Evolutionary conservation across 305 asterid species (phyloP), one percentile per base, ranked within the genome.

Genomic region (Salvia sclarea): DNA sequence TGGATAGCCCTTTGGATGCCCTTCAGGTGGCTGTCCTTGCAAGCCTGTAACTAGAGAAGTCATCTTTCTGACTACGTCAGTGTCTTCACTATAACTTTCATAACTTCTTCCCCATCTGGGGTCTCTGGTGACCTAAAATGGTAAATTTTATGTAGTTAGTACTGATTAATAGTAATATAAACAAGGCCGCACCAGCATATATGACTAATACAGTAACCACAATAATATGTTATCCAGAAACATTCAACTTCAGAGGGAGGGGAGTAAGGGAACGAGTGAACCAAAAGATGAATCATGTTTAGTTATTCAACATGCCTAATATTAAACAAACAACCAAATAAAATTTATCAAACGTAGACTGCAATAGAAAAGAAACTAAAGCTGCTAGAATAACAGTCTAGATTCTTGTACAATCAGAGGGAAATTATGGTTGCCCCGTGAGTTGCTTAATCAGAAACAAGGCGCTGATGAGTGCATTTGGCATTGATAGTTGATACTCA

Each of bases 101-200:
- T 90, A 93, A 80, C 80, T 75, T 80, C 98, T 85, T 80, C 98
- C 98, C 98, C 97, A 93, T 83, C 98, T 86, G 38, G 98, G 98
- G 57, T 93, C 98, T 79, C 86, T 90, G 60, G 83, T 80, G 21
- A 93, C 95, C 98, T 93, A 78, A 49, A 79, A 71, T 38, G 37
- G 73, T 49, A 48, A 68, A 56, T 28, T 37, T 61, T 62, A 75
- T n/a, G 69, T 45, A 61, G 17, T 73, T 45, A 67, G 70, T 56
- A 49, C 35, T 16, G 70, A 47, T 59, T 58, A n/a, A 47, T 22
- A 12, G 35, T 25, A 24, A 53, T 25, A 53, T 53, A 24, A 53
- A 53, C 18, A 53, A 22, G 60, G 72, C 37, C 30, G 8, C 44
- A 18, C 33, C 71, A 60, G 35, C 38, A 14, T 33, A 60, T 45